Evolutionary conservation across 73 alveolate species (phyloP).

Genomic region (Stentor coeruleus): DNA sequence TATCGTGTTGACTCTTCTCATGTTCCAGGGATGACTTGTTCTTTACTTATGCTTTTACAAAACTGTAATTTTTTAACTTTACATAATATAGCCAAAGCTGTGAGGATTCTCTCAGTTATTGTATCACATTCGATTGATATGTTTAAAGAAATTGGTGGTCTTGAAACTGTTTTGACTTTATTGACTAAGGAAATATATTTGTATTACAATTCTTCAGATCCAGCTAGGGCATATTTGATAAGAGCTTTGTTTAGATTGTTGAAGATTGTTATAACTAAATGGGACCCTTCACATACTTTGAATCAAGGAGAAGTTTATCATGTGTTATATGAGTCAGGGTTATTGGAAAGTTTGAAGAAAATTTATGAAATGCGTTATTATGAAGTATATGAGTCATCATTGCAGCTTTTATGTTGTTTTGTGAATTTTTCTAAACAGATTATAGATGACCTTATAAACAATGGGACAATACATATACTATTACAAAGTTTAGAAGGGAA

Average conservation of each 20-base stretch:
- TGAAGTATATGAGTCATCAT: conserved; percentile 1
- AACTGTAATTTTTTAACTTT: not conserved
- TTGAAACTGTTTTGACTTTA: not conserved
- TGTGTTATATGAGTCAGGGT: not conserved
- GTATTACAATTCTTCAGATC: not conserved
- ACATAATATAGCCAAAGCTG: not conserved
- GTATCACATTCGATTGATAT: conserved; percentile 19
- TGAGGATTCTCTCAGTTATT: not conserved
- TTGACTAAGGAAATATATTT: not conserved
- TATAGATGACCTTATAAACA: not conserved
- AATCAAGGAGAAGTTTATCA: not conserved
- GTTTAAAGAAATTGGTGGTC: conserved; percentile 24
- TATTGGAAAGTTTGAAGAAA: not conserved
- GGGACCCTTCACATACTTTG: not conserved
- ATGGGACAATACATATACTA: not conserved
- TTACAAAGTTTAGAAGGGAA: not conserved
- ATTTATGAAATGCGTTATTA: not conserved
- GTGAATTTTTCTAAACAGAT: not conserved
- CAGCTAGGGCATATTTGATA: not conserved
- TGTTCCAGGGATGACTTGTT: conserved; percentile 29
- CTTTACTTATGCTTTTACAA: conserved; percentile 7
- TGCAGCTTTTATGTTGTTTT: not conserved
- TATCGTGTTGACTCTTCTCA: conserved; percentile 4
- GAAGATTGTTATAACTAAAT: conserved; percentile 8
- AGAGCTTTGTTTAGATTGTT: conserved; percentile 3